Percentiles rank a stretch among this genome's conserved stretches.
phyloP scores from a whole-genome alignment of 2,329 filamentous ascomycete genomes.

The Xylaria sp. region DNA sequence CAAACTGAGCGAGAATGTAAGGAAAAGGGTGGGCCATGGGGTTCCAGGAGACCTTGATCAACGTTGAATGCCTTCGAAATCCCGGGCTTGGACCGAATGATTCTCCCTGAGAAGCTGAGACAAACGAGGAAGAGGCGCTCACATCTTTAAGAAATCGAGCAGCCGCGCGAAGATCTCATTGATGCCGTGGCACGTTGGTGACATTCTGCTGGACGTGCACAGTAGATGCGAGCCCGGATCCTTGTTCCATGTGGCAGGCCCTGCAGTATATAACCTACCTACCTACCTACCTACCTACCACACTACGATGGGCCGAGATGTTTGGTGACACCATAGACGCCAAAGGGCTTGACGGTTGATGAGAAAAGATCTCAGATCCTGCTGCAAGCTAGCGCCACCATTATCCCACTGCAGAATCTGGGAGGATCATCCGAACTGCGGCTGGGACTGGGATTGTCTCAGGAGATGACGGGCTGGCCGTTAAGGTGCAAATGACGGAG shows the following conservation, averaged over 20 bases:
- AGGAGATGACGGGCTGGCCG: background rate
- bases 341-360: too few species aligned
- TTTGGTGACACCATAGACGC: too few species aligned
- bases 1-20: background rate
- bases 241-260: background rate
- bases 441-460: background rate
- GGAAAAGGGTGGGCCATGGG: background rate
- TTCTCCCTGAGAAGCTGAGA: background rate
- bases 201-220: too few species aligned
- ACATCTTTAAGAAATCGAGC: background rate
- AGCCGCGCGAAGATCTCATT: background rate
- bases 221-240: background rate
- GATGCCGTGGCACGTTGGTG: background rate
- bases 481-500: background rate
- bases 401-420: background rate
- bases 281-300: too few species aligned
- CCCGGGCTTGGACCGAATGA: background rate
- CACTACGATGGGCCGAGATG: background rate
- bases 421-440: too few species aligned
- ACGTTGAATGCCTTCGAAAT: background rate
- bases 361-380: background rate
- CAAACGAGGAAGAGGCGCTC: background rate
- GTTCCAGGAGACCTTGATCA: background rate
- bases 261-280: background rate
- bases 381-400: background rate